A percentile compares a stretch with the other conserved stretches of the same genome.
These are phyloP conservation scores for Trichoderma guizhouense DNA, from an alignment of 2,329 filamentous ascomycete genomes.

Conservation along the genomic window DNA sequence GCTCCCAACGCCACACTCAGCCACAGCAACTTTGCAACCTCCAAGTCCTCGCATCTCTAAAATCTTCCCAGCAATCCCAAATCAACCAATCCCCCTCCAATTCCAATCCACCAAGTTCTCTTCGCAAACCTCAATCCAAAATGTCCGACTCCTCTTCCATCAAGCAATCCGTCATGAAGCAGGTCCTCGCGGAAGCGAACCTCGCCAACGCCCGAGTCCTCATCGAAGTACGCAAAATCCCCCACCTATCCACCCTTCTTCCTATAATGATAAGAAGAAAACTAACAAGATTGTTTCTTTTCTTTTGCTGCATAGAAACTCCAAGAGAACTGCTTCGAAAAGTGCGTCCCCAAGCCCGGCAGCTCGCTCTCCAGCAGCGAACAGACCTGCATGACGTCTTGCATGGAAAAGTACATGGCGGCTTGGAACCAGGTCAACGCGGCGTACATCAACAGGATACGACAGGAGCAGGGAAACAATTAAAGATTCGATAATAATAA, in stretches of 20 bases:
- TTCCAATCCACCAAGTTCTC: background rate
- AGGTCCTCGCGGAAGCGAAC: slow-evolving; percentile 62
- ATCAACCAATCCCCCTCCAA: background rate
- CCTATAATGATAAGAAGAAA: background rate
- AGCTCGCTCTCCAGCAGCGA: slow-evolving; percentile 64
- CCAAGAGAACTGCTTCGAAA: slow-evolving; percentile 77
- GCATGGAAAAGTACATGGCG: slow-evolving; percentile 82
- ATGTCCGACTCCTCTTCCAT: slow-evolving; percentile 56
- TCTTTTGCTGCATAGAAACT: slow-evolving; percentile 58
- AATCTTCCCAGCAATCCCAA: background rate
- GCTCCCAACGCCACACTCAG: background rate
- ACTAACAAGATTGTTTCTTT: background rate
- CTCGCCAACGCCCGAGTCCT: slow-evolving; percentile 66
- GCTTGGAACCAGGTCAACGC: slow-evolving; percentile 73
- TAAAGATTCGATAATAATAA: background rate
- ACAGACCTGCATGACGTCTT: slow-evolving; percentile 66
- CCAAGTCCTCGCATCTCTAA: background rate
- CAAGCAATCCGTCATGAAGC: slow-evolving; percentile 62
- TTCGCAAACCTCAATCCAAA: slow-evolving; percentile 25
- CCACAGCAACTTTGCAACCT: slow-evolving; percentile 16
- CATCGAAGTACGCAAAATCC: slow-evolving; percentile 55
- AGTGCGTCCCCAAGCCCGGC: slow-evolving; percentile 70
- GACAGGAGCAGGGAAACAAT: slow-evolving; percentile 50
- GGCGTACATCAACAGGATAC: slow-evolving; percentile 62
- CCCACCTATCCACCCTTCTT: slow-evolving; percentile 3